Evolutionary conservation across 2,329 filamentous ascomycete genomes (phyloP), one percentile per base, ranked within the genome.

Genomic region (Mollisiaceae sp.): DNA sequence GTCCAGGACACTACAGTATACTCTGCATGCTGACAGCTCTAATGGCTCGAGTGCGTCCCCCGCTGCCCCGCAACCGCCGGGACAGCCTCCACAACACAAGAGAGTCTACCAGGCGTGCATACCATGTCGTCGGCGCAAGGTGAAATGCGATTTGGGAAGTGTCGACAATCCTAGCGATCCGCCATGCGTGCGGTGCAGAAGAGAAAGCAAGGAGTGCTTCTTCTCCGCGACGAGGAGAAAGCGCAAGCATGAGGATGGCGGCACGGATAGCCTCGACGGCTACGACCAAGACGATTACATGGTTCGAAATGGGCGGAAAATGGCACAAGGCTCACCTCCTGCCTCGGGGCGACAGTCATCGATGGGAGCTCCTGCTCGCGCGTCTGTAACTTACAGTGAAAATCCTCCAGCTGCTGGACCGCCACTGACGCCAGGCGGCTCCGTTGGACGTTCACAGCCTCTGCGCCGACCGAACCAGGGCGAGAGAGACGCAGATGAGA

Each of bases 191-290:
- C 89, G 95, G 75, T 99, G 95, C 78, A 90, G 93, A 61, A 89
- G 95, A 71, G 95, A 99, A 82, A 93, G 90, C 81, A 98, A 98
- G 78, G 91, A 97, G 74, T 99, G 95, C 82, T 97, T 91, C 84
- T 99, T 99, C 82, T 97, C 93, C 68, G 92, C 93, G 22, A 98
- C 94, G 38, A 86, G 95, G 59, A 89, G 95, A 76, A 98, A 98
- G 87, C 88, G 93, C 76, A 96, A 95, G 83, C 85, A 85, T 57
- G 82, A 91, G 71, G 86, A 83, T 79, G 80, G 78, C 74, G 60
- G 81, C 73, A 73, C 81, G 41, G 83, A 81, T 22, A 84, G 85
- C 61, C 79, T 79, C 64, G 80, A 82, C 64, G 76, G 76, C 3
- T 74, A 73, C 62, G 76, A 75, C 45, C 77, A 78, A 35, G 81